Evolutionary conservation across 345 rosid species (phyloP), one percentile per base, ranked within the genome.

Genomic region (Eucalyptus grandis): DNA sequence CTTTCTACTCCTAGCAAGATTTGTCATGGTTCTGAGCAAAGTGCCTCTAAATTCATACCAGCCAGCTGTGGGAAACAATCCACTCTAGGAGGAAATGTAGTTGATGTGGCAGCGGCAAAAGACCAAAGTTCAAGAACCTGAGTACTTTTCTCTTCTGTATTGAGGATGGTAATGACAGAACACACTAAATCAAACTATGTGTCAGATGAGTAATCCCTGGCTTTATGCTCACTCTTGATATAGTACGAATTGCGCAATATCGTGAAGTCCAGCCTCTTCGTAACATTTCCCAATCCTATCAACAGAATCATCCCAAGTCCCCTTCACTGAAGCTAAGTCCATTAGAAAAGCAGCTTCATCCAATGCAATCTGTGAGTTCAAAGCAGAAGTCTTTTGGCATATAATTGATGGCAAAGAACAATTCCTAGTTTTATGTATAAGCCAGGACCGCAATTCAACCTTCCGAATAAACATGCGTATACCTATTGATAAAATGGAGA

Each of bases 271-370:
- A 69, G 95, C 98, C 82, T 96, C 95, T 77, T 90, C 90, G 46
- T 97, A 97, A 89, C 98, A 97, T 87, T 94, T 95, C 51, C 96
- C 97, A 56, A 96, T 91, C 24, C 94, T 94, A 40, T 95, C 92
- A 54, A 91, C 30, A 86, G 89, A 92, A 85, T 93, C 96, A 22
- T 91, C 92, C 99, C 99, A 96, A 62, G 93, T 92, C 90, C 99
- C 99, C 87, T 77, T 97, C 43, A 96, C 93, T 88, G 98, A 96
- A 87, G 96, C 98, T 89, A 97, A 94, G 93, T 97, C 99, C 94
- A 97, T 92, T 86, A 96, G 91, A 92, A 96, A 97, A n/a, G 98
- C 99, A 37, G 85, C 85, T 77, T 77, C 85, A 77, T 77, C 85
- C 85, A 77, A 40, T 40, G 85, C 47, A 77, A 77, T 77, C 85